Conservation (phyloP, 2,329 filamentous ascomycete genomes). For the Colletotrichum liriopes region DNA sequence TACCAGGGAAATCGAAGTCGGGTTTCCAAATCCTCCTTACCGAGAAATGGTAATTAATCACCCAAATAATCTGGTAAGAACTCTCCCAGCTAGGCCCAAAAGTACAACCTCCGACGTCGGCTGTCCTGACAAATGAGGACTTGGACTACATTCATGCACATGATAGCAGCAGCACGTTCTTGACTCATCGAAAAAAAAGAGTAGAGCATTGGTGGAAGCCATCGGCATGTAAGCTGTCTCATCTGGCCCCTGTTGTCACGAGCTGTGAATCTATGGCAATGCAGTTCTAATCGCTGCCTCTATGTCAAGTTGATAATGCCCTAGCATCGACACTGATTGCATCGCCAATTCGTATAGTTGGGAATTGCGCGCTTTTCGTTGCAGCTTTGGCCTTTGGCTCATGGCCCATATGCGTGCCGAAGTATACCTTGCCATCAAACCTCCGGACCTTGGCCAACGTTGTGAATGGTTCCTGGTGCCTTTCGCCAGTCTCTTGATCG, state of each 20-base stretch:
- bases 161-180: background rate
- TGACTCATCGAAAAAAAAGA: background rate
- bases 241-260: background rate
- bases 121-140: background rate
- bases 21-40: background rate
- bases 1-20: background rate
- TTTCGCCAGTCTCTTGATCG: conserved; percentile 85
- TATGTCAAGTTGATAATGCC: background rate
- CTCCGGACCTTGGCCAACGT: conserved; percentile 90
- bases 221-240: background rate
- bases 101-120: background rate
- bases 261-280: no score
- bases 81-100: background rate
- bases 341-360: conserved; percentile 68
- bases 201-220: background rate
- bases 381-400: conserved; percentile 45
- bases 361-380: conserved; percentile 46
- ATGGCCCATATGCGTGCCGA: conserved; percentile 85
- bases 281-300: background rate
- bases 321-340: conserved; percentile 49
- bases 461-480: conserved; percentile 87
- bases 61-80: background rate
- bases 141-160: background rate
- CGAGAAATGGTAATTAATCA: background rate
- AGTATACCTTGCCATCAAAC: conserved; percentile 87